Evolutionary conservation across 371 early-diverging fungal species (phyloP).

Genomic region (Gilbertella persicaria): DNA sequence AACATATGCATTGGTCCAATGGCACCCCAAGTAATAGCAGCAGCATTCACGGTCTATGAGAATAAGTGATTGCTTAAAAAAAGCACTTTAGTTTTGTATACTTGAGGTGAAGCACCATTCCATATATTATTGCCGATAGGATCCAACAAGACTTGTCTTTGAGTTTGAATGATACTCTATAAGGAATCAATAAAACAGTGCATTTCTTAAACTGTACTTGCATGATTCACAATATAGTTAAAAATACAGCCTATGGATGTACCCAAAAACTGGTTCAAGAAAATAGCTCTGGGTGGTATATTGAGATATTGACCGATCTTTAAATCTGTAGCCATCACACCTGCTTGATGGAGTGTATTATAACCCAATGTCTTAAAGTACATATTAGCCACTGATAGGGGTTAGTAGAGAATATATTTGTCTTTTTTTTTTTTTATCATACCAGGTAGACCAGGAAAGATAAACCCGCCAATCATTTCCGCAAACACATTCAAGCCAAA

Average conservation of each 20-base stretch:
- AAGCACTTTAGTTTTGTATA: background rate
- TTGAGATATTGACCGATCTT: conserved; percentile 80
- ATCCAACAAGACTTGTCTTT: conserved; percentile 41
- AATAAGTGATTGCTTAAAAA: background rate
- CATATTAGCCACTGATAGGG: conserved; percentile 62
- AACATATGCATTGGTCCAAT: conserved; percentile 75
- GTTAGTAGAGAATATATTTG: background rate
- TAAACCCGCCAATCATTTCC: conserved; percentile 57
- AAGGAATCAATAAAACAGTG: too few species aligned
- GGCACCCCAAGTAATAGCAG: conserved; percentile 73
- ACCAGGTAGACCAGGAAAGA: conserved; percentile 44
- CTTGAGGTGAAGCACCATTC: conserved; percentile 52
- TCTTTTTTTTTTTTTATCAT: background rate
- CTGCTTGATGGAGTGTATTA: conserved; percentile 57
- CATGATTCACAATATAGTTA: conserved; percentile 53
- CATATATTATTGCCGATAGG: conserved; percentile 54
- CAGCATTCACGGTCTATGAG: conserved; percentile 55
- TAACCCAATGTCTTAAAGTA: conserved; percentile 56
- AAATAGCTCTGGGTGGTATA: conserved; percentile 67
- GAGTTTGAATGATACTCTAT: conserved; percentile 43
- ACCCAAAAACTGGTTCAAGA: conserved; percentile 63
- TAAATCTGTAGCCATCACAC: conserved; percentile 56
- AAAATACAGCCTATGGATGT: conserved; percentile 58
- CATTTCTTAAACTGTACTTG: too few species aligned
- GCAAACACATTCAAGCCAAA: conserved; percentile 66